Evolutionary conservation across 139 green algal genomes (phyloP), one percentile per base, ranked within the genome.

Genomic region (Chlamydomonas sp.): DNA sequence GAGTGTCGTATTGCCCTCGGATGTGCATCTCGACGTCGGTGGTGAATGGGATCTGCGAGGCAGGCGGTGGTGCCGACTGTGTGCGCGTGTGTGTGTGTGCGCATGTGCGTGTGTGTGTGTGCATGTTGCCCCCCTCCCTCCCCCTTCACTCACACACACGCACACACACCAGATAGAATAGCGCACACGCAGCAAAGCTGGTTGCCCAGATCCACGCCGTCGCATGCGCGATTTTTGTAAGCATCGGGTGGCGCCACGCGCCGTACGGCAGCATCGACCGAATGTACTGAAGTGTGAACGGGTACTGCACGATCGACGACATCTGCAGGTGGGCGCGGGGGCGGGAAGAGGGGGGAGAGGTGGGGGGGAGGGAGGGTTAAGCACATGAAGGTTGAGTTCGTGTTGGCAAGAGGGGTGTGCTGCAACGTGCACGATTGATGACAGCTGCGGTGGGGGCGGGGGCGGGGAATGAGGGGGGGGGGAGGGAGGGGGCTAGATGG

Each of bases 201-300:
- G 22, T 30, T 5, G 57, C 26, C 62, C 62, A 69, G 5, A 57
- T 36, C 62, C 62, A 69, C 24, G 62, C 57, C 36, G 36, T 49
- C 22, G 29, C 8, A 3, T 69, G 62, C 10, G 62, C 30, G 22
- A 69, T 5, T 3, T 5, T 24, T 5, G 35, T 57, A 4, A 58
- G 22, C 6, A 36, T 4, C 4, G 62, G 62, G 62, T 69, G 62
- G 10, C 62, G 62, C 62, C 62, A 69, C 24, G 62, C 62, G 6
- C 10, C 37, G 37, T 69, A 69, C 6, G 36, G 62, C 62, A 69
- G 3, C 36, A 69, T 69, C 4, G 24, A 35, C 30, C 62, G 30
- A 3, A 69, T 57, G 62, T 58, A 69, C 62, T 69, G 62, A 20
- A 69, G 62, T 26, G 37, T 58, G 37, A 57, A 54, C 26, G 62